phyloP scores from a whole-genome alignment of 805 yeast species.

The Hanseniaspora guilliermondii region DNA sequence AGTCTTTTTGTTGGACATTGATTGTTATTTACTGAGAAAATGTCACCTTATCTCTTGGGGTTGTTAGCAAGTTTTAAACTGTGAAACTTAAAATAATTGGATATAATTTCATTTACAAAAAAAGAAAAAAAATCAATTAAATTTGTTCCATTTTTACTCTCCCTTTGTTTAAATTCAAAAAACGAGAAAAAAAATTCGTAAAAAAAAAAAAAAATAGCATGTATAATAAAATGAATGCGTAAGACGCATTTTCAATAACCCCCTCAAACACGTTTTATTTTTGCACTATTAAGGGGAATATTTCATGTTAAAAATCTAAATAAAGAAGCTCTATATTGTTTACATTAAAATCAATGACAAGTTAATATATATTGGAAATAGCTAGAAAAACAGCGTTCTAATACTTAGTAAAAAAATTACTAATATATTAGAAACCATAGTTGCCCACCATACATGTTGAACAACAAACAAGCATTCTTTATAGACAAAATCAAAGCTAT shows the following conservation, averaged over 20 bases:
- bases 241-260: neutral
- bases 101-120: neutral
- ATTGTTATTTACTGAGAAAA: no score
- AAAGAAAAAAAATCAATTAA: neutral
- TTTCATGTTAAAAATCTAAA: neutral
- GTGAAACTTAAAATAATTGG: no score
- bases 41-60: no score
- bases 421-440: slow-evolving; percentile 42
- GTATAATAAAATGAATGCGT: neutral
- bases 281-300: neutral
- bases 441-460: slow-evolving; percentile 94
- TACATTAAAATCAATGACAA: no score
- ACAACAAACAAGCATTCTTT: slow-evolving; percentile 67
- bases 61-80: no score
- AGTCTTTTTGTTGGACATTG: neutral
- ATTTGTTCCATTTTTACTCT: neutral
- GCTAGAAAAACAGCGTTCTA: neutral
- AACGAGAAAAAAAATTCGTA: neutral
- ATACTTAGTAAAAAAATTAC: slow-evolving; percentile 26
- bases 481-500: slow-evolving; percentile 55
- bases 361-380: no score
- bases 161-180: neutral
- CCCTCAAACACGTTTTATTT: neutral
- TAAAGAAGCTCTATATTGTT: neutral
- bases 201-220: neutral